phyloP scores from a whole-genome alignment of 108 stramenopile species.

The Aurantiochytrium sp. region DNA sequence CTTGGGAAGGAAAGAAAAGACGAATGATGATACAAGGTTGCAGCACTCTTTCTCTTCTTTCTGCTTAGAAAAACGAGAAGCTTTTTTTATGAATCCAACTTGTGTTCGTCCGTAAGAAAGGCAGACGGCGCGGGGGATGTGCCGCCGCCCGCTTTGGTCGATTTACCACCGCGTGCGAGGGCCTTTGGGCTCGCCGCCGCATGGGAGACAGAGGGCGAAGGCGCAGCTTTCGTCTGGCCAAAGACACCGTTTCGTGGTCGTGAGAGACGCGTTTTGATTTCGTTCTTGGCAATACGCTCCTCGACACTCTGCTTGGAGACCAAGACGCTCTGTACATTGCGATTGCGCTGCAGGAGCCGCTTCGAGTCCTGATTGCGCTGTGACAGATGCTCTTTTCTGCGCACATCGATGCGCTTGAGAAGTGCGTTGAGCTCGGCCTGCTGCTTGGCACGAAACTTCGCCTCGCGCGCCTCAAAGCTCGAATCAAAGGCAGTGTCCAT shows the following conservation, averaged over 20 bases:
- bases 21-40: no score
- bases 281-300: conserved; percentile 33
- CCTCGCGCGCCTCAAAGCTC: conserved; percentile 47
- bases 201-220: neutral
- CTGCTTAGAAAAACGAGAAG: no score
- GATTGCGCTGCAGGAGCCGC: conserved; percentile 64
- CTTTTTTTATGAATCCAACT: no score
- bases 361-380: conserved; percentile 60
- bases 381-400: conserved; percentile 58
- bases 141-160: no score
- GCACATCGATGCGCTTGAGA: conserved; percentile 55
- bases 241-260: neutral
- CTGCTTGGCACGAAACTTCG: conserved; percentile 51
- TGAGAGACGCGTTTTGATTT: conserved; percentile 46
- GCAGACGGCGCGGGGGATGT: no score
- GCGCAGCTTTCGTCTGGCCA: neutral
- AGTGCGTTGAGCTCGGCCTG: conserved; percentile 48
- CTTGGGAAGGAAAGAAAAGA: no score
- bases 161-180: neutral
- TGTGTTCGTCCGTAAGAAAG: no score
- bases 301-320: conserved; percentile 59
- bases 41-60: no score
- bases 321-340: conserved; percentile 59
- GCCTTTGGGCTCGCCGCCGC: neutral
- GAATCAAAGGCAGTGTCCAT: conserved; percentile 37